These are phyloP conservation scores for Discostella stelligeroides DNA, from an alignment of 108 stramenopile species.

Conservation along the genomic window DNA sequence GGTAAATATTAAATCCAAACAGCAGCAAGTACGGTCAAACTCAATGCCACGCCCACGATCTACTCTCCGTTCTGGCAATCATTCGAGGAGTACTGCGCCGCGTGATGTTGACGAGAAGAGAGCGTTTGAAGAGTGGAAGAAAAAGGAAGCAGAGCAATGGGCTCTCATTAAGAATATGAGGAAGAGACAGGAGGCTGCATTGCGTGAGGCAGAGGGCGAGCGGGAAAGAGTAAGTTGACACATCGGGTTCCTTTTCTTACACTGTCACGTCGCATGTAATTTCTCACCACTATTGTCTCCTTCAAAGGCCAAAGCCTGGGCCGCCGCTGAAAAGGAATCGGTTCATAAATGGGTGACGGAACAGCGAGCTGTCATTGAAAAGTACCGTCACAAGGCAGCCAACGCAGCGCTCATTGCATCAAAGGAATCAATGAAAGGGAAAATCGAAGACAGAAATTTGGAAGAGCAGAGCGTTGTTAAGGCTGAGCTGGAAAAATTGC, in stretches of 20 bases:
- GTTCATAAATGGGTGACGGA: conserved; percentile 49
- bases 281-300: background rate
- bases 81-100: too few relatives aligned
- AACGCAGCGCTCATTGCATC: conserved; percentile 52
- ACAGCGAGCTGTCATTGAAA: conserved; percentile 45
- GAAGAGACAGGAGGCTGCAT: conserved; percentile 47
- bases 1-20: too few relatives aligned
- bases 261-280: background rate
- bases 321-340: conserved; percentile 48
- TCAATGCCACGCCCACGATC: background rate
- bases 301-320: conserved; percentile 51
- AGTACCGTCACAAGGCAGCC: conserved; percentile 53
- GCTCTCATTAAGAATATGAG: conserved; percentile 54
- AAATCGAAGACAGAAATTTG: background rate
- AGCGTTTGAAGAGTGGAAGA: conserved; percentile 48
- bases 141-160: conserved; percentile 48
- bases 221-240: conserved; percentile 39
- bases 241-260: background rate
- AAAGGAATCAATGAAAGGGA: conserved; percentile 29
- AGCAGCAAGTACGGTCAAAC: background rate
- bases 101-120: conserved; percentile 17
- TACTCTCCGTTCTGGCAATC: too few relatives aligned
- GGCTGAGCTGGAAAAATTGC: conserved; percentile 65
- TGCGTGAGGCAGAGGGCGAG: conserved; percentile 52
- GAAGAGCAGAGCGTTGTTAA: conserved; percentile 38